A percentile compares a stretch with the other conserved stretches of the same genome.
These are phyloP conservation scores for Ilyonectria sp. DNA, from an alignment of 2,329 filamentous ascomycete species.

Conservation along the genomic window DNA sequence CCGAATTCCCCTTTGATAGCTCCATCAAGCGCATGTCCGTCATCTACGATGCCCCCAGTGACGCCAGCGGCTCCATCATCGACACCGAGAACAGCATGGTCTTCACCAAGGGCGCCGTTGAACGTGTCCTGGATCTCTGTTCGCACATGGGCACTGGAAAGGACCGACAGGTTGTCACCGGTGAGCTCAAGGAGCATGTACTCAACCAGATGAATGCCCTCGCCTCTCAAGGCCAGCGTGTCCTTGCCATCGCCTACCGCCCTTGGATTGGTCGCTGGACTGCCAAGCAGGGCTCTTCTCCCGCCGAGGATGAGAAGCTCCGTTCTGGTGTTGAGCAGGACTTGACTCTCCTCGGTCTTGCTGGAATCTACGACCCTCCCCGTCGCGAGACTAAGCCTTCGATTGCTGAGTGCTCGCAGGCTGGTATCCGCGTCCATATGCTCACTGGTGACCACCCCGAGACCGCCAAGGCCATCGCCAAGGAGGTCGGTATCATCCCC, in stretches of 20 bases:
- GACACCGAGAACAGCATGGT: constrained; percentile 65
- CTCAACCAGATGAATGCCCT: constrained; percentile 71
- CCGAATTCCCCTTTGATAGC: constrained; percentile 86
- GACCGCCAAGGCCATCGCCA: constrained; percentile 84
- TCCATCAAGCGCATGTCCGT: constrained; percentile 86
- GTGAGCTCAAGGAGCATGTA: constrained; percentile 65
- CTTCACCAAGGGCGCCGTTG: constrained; percentile 75
- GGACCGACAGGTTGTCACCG: constrained; percentile 62
- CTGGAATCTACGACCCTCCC: constrained; percentile 89
- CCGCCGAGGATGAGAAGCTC: constrained; percentile 59
- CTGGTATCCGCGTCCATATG: constrained; percentile 87
- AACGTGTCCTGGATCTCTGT: constrained; percentile 73
- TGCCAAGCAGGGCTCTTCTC: constrained; percentile 52
- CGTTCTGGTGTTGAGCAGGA: constrained; percentile 77
- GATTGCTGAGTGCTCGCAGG: constrained; percentile 78
- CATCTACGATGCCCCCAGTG: constrained; percentile 70
- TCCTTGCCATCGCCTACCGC: constrained; percentile 79
- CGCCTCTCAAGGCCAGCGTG: constrained; percentile 78
- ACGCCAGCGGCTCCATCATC: constrained; percentile 56
- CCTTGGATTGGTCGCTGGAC: constrained; percentile 67
- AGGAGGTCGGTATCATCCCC: constrained; percentile 84
- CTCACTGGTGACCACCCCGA: constrained; percentile 86
- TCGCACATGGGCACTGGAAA: constrained; percentile 61
- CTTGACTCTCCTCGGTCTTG: constrained; percentile 84
- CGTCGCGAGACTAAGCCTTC: constrained; percentile 83